Percentiles rank a stretch among this genome's conserved stretches.
phyloP scores from a whole-genome alignment of 78 protist species.

The Dictyostelium brefeldianum region DNA sequence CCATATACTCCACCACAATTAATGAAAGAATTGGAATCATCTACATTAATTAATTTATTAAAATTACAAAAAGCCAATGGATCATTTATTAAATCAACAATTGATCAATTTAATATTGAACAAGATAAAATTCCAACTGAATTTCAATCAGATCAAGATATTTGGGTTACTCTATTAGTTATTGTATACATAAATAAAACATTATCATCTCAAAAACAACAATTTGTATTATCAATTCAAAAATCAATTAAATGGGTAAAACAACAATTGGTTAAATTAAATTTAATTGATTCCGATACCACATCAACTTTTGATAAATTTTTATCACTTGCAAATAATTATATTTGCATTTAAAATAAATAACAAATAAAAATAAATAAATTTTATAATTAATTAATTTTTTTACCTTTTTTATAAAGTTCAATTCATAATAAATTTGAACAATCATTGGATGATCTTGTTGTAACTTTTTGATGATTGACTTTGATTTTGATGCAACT shows the following conservation, averaged over 20 bases:
- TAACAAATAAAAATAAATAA: too few species aligned
- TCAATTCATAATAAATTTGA: too few species aligned
- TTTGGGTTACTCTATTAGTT: conserved; percentile 50
- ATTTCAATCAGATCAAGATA: not conserved
- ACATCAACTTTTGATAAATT: not conserved
- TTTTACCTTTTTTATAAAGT: too few species aligned
- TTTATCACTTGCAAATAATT: not conserved
- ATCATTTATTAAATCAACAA: not conserved
- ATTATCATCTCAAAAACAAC: conserved; percentile 3
- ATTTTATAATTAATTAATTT: too few species aligned
- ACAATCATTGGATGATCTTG: too few species aligned
- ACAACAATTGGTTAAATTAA: conserved; percentile 5
- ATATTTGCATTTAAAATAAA: too few species aligned
- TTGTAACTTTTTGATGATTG: too few species aligned
- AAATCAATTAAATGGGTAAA: conserved; percentile 55
- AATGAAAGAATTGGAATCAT: too few species aligned
- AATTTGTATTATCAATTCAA: conserved; percentile 27
- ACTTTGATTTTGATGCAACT: too few species aligned
- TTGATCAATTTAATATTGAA: not conserved
- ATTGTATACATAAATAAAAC: conserved; percentile 16
- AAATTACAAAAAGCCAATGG: conserved; percentile 69
- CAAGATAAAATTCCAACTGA: not conserved
- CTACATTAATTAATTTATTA: conserved; percentile 15
- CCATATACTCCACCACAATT: too few species aligned
- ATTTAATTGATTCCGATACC: not conserved